Conservation (phyloP, 164 flowering plant species). For the Chimonanthus salicifolius region DNA sequence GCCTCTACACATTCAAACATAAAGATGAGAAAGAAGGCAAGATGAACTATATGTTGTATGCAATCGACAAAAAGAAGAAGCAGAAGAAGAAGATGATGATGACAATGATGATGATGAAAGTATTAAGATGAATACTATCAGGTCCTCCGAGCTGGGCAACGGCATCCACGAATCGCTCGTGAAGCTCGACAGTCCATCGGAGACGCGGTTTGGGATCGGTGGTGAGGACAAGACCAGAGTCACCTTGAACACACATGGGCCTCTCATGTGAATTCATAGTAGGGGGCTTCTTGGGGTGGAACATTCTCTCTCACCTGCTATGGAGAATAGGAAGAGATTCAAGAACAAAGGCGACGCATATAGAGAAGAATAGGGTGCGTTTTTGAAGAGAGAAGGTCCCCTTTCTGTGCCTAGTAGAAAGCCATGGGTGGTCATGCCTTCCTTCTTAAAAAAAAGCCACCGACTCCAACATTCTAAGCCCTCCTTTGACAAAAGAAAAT, state of each 20-base stretch:
- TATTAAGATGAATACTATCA: constrained; percentile 47
- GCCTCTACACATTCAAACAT: constrained; percentile 58
- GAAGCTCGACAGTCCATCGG: constrained; percentile 98
- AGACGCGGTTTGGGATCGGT: constrained; percentile 99
- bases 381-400: constrained; percentile 30
- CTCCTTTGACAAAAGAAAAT: constrained; percentile 18
- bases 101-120: background rate
- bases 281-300: constrained; percentile 79
- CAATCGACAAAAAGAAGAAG: background rate
- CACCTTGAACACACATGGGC: constrained; percentile 85
- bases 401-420: constrained; percentile 2
- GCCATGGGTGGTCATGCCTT: background rate
- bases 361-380: constrained; percentile 68
- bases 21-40: background rate
- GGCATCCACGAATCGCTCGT: constrained; percentile 98
- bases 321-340: constrained; percentile 46
- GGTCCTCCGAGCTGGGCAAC: constrained; percentile 98
- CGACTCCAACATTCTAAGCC: constrained; percentile 22
- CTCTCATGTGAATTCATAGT: constrained; percentile 75
- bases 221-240: constrained; percentile 97
- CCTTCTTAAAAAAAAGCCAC: constrained; percentile 17
- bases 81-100: background rate
- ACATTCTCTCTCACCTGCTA: constrained; percentile 53
- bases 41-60: background rate
- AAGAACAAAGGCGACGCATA: constrained; percentile 64